Evolutionary conservation across 257 asterid species (phyloP).

Genomic region (Solanum dulcamara): DNA sequence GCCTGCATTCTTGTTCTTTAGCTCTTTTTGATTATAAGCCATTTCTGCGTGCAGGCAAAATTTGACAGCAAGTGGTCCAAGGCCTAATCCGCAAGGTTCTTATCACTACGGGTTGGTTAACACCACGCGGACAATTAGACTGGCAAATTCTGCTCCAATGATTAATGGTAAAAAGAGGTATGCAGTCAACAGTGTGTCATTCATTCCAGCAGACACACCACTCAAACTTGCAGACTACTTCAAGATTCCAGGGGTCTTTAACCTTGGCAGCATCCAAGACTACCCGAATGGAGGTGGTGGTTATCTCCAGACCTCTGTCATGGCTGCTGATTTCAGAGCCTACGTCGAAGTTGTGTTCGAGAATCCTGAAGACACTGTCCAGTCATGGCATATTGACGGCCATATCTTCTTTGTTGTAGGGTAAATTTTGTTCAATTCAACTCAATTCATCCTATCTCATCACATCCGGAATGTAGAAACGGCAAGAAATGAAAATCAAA

Average conservation of each 20-base stretch:
- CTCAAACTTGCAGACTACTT: conserved; percentile 39
- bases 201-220: conserved; percentile 34
- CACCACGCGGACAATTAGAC: conserved; percentile 26
- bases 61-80: conserved; percentile 40
- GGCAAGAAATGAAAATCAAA: not conserved
- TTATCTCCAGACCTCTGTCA: conserved; percentile 31
- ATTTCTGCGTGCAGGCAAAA: conserved; percentile 18
- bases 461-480: not conserved
- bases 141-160: conserved; percentile 26
- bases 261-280: conserved; percentile 27
- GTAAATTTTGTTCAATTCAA: conserved; percentile 3
- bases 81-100: conserved; percentile 51
- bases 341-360: conserved; percentile 30
- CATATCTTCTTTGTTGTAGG: conserved; percentile 34
- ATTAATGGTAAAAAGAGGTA: conserved; percentile 31
- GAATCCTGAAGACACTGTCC: conserved; percentile 31
- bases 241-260: conserved; percentile 21
- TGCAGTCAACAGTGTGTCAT: conserved; percentile 39
- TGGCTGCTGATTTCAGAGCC: conserved; percentile 32
- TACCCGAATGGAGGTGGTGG: conserved; percentile 28
- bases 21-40: not conserved
- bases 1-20: too few species aligned
- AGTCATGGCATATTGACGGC: conserved; percentile 45
- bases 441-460: not conserved
- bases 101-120: conserved; percentile 41